Evolutionary conservation across 2,329 filamentous ascomycete species (phyloP), one percentile per base, ranked within the genome.

Genomic region (Penicillium hesseltinei): DNA sequence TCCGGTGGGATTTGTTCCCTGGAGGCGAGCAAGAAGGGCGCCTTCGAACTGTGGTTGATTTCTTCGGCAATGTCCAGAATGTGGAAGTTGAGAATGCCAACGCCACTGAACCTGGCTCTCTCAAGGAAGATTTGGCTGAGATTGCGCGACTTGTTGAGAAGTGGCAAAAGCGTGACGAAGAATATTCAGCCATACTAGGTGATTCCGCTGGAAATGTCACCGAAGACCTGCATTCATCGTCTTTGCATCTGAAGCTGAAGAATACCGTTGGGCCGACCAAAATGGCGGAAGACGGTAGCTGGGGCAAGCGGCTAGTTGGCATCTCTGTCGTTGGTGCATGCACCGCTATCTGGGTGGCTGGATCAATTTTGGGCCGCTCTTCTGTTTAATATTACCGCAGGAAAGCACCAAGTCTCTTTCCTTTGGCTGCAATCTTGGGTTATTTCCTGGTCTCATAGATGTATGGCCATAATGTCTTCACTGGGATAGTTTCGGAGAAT

Each of bases 61-160:
- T 99, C 77, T 97, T 99, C 63, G 94, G 94, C 25, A 99, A 97
- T 72, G 92, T 97, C 15, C 94, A 99, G 73, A 96, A 93, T 66
- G 92, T 99, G 4, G 94, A 97, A 75, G 86, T 97, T 4, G 90
- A 94, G 64, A 82, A 81, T 27, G 78, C 80, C 44, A 81, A 83
- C 51, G 62, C 69, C 38, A 82, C 86, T 45, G 86, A 87, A 49
- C 70, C 67, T 17, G 73, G 69, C 54, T 76, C 69, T 23, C 79
- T 84, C 74, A 78, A 78, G 60, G 88, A 92, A 65, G 92, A 97
- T 67, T 76, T 97, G 59, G 77, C 89, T 35, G 84, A 87, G n/a
- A 82, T 97, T 47, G 89, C 81, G 43, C 77, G 75, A 51, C 77
- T 87, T 64, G 81, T 84, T 33, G 75, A 90, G 72, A 77, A 80